Percentiles rank a stretch among this genome's conserved stretches.
Evolutionary conservation across 305 asterid species (phyloP).

Genomic region (Caryopteris hybrid): DNA sequence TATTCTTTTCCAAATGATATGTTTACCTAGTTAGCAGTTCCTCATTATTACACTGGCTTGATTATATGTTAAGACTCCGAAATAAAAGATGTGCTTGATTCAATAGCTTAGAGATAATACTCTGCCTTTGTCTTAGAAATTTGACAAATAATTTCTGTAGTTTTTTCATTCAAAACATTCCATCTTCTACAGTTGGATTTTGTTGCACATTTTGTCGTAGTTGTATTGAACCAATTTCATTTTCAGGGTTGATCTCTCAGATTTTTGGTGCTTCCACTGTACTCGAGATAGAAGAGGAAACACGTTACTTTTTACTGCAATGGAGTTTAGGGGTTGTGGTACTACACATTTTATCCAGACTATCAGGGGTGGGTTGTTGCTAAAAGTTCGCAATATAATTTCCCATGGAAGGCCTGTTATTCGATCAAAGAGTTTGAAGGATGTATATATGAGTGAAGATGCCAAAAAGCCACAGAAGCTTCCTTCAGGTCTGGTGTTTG

Average conservation of each 20-base stretch:
- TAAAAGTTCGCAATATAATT: conserved; percentile 34
- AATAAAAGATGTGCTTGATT: background rate
- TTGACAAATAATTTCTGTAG: background rate
- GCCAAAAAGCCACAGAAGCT: conserved; percentile 18
- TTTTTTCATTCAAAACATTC: background rate
- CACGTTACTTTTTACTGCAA: conserved; percentile 15
- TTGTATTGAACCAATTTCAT: background rate
- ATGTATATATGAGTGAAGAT: conserved; percentile 41
- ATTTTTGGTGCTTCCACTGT: conserved; percentile 15
- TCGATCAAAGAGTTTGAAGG: conserved; percentile 40
- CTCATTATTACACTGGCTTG: background rate
- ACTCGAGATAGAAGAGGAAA: conserved; percentile 17
- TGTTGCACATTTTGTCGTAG: conserved; percentile 14
- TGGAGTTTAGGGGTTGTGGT: conserved; percentile 52
- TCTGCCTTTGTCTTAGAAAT: background rate
- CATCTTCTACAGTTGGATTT: conserved; percentile 4
- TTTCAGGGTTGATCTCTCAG: conserved; percentile 6
- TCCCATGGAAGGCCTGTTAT: conserved; percentile 39
- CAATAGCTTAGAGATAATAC: background rate
- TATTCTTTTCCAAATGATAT: background rate
- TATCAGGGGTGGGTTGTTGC: conserved; percentile 38
- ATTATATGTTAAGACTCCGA: background rate
- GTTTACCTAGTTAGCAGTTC: background rate
- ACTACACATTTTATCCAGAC: conserved; percentile 46
- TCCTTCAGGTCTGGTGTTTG: conserved; percentile 20